Evolutionary conservation across 805 yeast species (phyloP).

Genomic region (Spencermartinsiella europaea): DNA sequence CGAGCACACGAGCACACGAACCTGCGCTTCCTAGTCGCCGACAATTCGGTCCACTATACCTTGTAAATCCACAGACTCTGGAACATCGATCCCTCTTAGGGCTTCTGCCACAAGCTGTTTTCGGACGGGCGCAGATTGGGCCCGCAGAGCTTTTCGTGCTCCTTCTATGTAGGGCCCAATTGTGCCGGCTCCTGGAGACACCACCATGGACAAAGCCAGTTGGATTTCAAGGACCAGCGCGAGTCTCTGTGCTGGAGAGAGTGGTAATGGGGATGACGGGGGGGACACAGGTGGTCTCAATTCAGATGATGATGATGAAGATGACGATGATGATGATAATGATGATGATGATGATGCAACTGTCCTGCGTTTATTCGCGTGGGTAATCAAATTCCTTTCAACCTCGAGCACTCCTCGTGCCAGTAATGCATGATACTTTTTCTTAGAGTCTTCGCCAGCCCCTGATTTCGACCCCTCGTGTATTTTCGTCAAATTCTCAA

Average conservation of each 20-base stretch:
- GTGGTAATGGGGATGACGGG: not conserved
- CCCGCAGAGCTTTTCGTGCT: conserved; percentile 14
- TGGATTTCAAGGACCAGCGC: conserved; percentile 3
- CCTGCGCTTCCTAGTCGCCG: too few species aligned
- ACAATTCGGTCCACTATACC: conserved; percentile 18
- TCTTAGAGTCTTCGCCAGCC: conserved; percentile 8
- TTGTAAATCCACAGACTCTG: conserved; percentile 21
- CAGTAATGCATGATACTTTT: conserved; percentile 14
- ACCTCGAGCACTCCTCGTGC: conserved; percentile 20
- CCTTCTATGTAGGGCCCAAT: conserved; percentile 23
- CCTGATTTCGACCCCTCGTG: conserved; percentile 8
- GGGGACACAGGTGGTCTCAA: too few species aligned
- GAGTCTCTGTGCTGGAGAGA: not conserved
- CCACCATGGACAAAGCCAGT: conserved; percentile 3
- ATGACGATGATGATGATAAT: conserved; percentile 1
- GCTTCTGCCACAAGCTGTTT: conserved; percentile 19
- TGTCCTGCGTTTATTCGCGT: conserved; percentile 16
- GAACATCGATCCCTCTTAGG: conserved; percentile 20
- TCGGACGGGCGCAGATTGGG: conserved; percentile 2
- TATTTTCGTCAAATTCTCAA: conserved; percentile 9
- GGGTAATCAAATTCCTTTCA: conserved; percentile 21
- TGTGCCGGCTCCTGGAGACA: conserved; percentile 9
- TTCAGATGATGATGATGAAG: not conserved
- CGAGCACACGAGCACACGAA: too few species aligned
- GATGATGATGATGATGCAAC: not conserved